phyloP scores from a whole-genome alignment of 257 asterid species.

The Fraxinus pennsylvanica region DNA sequence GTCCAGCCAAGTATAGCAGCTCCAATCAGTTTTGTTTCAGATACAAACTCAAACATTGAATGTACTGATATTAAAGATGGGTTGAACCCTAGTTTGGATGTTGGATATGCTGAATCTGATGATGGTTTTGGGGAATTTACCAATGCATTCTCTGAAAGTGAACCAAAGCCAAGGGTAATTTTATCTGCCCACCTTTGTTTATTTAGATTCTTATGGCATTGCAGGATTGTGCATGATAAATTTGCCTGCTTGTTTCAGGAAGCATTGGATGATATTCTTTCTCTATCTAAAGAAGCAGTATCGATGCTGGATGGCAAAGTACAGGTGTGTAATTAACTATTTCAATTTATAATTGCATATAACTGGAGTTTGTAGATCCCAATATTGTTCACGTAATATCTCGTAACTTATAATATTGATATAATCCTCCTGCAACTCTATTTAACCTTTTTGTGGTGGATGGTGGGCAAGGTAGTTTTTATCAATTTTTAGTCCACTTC shows the following conservation, averaged over 20 bases:
- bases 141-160: slow-evolving; percentile 51
- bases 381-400: too few relatives aligned
- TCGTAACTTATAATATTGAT: neutral
- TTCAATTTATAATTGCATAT: neutral
- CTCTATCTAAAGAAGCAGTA: slow-evolving; percentile 25
- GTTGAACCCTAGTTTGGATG: slow-evolving; percentile 25
- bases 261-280: slow-evolving; percentile 24
- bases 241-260: slow-evolving; percentile 34
- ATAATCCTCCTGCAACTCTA: neutral
- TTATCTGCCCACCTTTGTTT: slow-evolving; percentile 1
- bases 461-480: neutral
- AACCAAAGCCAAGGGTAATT: slow-evolving; percentile 43
- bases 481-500: neutral
- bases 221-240: slow-evolving; percentile 14
- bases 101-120: too few relatives aligned
- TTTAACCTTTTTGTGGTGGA: neutral
- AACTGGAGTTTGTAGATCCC: neutral
- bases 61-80: slow-evolving; percentile 30
- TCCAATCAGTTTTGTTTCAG: slow-evolving; percentile 34
- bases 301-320: slow-evolving; percentile 24
- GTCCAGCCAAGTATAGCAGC: slow-evolving; percentile 34
- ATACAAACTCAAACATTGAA: slow-evolving; percentile 29
- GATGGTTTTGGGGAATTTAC: slow-evolving; percentile 57
- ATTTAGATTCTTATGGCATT: neutral
- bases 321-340: slow-evolving; percentile 31